Evolutionary conservation across 2,329 filamentous ascomycete species (phyloP), one percentile per base, ranked within the genome.

Genomic region (Colletotrichum chrysophilum): DNA sequence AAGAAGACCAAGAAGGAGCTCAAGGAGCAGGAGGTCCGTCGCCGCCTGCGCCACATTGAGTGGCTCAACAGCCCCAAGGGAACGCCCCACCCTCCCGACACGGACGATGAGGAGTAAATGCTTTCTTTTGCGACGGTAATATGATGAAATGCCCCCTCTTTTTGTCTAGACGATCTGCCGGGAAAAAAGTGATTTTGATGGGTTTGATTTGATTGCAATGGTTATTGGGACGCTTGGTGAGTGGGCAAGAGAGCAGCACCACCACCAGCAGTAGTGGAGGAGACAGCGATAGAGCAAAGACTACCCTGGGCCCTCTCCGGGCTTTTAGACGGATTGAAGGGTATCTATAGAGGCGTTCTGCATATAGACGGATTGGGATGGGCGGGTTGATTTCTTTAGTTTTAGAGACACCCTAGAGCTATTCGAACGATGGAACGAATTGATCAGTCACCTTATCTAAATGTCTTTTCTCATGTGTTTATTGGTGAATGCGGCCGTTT

Each of bases 1-100:
- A 99, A 99, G 95, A 92, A 97, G 92, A 99, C 97, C 73, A 95
- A 97, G 89, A 96, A 96, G 87, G 96, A 99, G 86, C 80, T 96
- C 83, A 99, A 99, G 91, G 97, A 99, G 85, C 91, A 94, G 24
- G 96, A 98, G 86, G 94, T 94, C 58, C 91, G 97, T 78, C 92
- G 96, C 79, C 91, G 97, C 80, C 88, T 98, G 85, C 92, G 97
- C 81, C 96, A 99, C 86, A 94, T 94, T 80, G 91, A 94, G 84
- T 94, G 94, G 94, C 88, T 98, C 80, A 96, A 95, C 86, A 95
- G 91, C 81, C 94, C 94, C 79, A 96, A 96, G 91, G 95, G 95
- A 7, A 96, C 94, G 5, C 94, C 94, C 34, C 92, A 94, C 83
- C 94, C 94, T 8, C 86, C 85, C 10, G 94, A 96, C 83, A 96